Evolutionary conservation across 148 eudicot genomes (phyloP).

Genomic region (Dianthus caryophyllus): DNA sequence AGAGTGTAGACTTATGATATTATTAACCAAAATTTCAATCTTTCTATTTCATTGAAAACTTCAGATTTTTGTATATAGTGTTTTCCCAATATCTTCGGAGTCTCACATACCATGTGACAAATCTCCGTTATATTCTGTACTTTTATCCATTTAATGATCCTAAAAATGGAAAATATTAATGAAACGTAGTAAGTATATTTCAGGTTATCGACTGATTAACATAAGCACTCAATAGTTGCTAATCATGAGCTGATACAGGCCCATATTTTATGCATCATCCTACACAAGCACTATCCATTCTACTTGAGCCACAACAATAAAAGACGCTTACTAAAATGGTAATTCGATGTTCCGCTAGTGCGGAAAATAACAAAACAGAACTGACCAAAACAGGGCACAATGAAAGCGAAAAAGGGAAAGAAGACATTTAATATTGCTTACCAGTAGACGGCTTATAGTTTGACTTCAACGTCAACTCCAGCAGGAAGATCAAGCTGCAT

Average conservation of each 20-base stretch:
- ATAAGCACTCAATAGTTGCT: background rate
- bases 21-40: no score
- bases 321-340: background rate
- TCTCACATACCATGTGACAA: no score
- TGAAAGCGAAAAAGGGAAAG: background rate
- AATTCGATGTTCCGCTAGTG: background rate
- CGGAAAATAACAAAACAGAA: background rate
- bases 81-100: no score
- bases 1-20: no score
- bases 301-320: background rate
- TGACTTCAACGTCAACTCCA: conserved; percentile 97
- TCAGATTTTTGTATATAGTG: no score
- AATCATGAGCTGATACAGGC: background rate
- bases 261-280: background rate
- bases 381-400: background rate
- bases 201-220: background rate
- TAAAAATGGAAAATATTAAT: no score
- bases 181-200: background rate
- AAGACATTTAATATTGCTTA: conserved; percentile 11
- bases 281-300: background rate
- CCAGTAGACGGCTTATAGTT: conserved; percentile 54
- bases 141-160: no score
- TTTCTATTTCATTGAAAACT: no score
- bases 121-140: no score
- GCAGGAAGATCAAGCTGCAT: conserved; percentile 98